Evolutionary conservation across 23 red algal species (phyloP), one percentile per base, ranked within the genome.

Genomic region (Agarophyton chilense): DNA sequence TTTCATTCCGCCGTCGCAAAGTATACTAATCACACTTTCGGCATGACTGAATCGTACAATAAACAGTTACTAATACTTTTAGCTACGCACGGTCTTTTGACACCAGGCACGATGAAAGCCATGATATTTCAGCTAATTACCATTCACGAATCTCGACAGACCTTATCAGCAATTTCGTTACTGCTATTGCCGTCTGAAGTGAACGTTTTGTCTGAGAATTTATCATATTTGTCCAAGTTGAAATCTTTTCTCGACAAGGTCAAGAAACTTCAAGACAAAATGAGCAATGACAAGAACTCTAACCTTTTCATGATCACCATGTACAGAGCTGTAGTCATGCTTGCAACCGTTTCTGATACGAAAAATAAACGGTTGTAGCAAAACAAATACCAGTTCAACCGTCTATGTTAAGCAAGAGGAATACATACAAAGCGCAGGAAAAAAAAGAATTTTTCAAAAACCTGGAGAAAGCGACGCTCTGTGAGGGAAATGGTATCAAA

Each of bases 101-200:
- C 79, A 17, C 55, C 55, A 17, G 79, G 66, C 14, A 83, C 54
- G 6, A 45, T 83, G 79, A 83, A 83, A 25, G 25, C 32, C 22
- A 11, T 83, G 12, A 65, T 18, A 53, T 18, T 53, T 13, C 50
- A 13, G 11, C 12, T 18, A 18, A 53, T 18, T 53, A 18, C 50
- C 12, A 53, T 11, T 18, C 12, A 53, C 11, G 50, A 53, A 11
- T n/a, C n/a, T n/a, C n/a, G n/a, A n/a, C n/a, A n/a, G n/a, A n/a
- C n/a, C n/a, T n/a, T n/a, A n/a, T n/a, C n/a, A n/a, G n/a, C n/a
- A n/a, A n/a, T n/a, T n/a, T n/a, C n/a, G n/a, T n/a, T n/a, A n/a
- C n/a, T n/a, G n/a, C n/a, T n/a, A n/a, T n/a, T n/a, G n/a, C n/a
- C n/a, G n/a, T n/a, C n/a, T n/a, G n/a, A n/a, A n/a, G n/a, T n/a